Base-by-base conservation (phyloP, 306 rosid genomes). In the Vachellia pachyceras region DNA sequence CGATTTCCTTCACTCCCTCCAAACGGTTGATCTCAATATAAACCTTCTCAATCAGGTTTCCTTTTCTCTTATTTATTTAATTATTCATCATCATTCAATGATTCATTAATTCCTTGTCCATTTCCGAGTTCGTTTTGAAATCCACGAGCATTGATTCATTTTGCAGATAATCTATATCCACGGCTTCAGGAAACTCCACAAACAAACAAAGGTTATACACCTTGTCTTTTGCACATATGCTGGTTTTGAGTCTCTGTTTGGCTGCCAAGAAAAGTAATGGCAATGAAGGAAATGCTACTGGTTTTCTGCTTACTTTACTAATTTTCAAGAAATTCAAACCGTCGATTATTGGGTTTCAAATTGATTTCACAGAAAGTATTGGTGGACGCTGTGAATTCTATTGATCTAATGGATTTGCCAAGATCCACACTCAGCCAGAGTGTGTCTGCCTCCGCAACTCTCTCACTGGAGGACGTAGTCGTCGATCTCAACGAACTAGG, bases 171-270 rank as follows among this genome's bases (percentile, higher is more conserved):
- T 92, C 78, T 36, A 61, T 33, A 87, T 92, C 87, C 96, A 92
- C 83, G 97, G 96, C 33, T 90, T 89, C 92, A 89, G 73, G 92
- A 92, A 85, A 80, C 72, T 89, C 9, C 80, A 83, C 75, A 10
- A 1, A 41, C 82, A 61, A 6, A 47, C 84, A 75, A 14, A 92
- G 98, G 97, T 94, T 39, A 58, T 12, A 44, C 71, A 67, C 52
- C 10, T n/a, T 23, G 50, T 18, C 54, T 37, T 61, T 58, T 2
- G 1, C 33, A 29, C 45, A 10, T 69, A 1, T 15, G 14, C 79
- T 47, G 36, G 55, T 65, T 73, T 79, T 76, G 37, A 57, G 9
- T 42, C 49, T 70, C 72, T 77, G 71, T 69, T 86, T 69, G 70
- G 68, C 22, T 54, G 40, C 67, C 18, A 58, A 74, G 80, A 81